Base-by-base conservation (phyloP, 805 yeast species). In the Saccharomycopsis sp. region DNA sequence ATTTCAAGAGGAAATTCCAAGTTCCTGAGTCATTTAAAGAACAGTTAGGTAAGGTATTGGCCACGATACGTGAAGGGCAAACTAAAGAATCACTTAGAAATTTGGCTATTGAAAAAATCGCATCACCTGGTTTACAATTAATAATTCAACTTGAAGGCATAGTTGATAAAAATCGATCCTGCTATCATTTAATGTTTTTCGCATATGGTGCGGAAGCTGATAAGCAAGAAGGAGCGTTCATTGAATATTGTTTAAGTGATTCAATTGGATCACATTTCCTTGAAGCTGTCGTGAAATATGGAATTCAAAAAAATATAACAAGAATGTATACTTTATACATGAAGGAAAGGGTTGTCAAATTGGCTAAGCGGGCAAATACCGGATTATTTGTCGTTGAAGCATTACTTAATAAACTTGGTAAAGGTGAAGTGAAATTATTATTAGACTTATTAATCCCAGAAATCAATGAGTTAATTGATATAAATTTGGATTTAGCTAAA, bases 231-330 rank as follows among this genome's bases (percentile, higher is more conserved):
- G 89, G 75, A 51, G 77, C 93, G 0, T 88, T 84, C 60, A 80
- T 89, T 24, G 96, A 88, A 59, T 84, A 83, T 56, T 68, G 89
- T 44, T 64, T 90, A 29, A 77, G 93, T 6, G 96, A 88, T 57
- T 70, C 94, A 1, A 86, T 89, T n/a, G 98, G 97, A 0, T 83
- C 95, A 1, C 97, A 88, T 63, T 90, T 93, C 66, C 68, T 90
- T 22, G 87, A 93, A 61, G 72, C 80, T 16, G 73, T 79, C 8
- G 68, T 89, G 41, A 75, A 72, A 39, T 74, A 73, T 47, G 79
- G 81, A 50, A 78, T 93, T 52, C 64, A 74, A 51, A 81, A 77
- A 52, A 79, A 77, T 57, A 74, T 84, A 17, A 84, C 81, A 54
- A 72, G 95, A 54, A 61, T 90, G 38, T 86, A 77, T 65, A 65